Percentiles rank a stretch among this genome's conserved stretches.
Conservation (phyloP, 2,329 filamentous ascomycete genomes). For the Apiospora arundinis region DNA sequence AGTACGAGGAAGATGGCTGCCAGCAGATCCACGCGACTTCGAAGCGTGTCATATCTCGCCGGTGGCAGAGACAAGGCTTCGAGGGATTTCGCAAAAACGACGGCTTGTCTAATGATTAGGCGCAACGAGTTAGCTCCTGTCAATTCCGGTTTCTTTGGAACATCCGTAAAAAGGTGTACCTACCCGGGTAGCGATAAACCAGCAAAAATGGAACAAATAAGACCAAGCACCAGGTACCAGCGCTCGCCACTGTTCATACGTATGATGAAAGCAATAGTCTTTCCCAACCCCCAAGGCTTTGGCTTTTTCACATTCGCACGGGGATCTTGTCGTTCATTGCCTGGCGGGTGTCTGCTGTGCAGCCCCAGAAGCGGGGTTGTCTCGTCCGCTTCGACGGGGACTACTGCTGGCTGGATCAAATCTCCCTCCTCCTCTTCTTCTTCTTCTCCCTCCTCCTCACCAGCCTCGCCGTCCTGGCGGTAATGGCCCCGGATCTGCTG, state of each 20-base stretch:
- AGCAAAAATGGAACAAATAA: conserved; percentile 25
- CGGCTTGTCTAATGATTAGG: conserved; percentile 20
- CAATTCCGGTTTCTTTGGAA: background rate
- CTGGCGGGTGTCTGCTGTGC: background rate
- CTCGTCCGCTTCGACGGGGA: background rate
- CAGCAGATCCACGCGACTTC: conserved; percentile 20
- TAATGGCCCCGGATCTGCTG: conserved; percentile 61
- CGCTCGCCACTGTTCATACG: conserved; percentile 39
- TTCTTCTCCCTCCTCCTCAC: background rate
- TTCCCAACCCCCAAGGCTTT: conserved; percentile 29
- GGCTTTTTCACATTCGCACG: conserved; percentile 28
- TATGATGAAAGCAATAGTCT: conserved; percentile 22
- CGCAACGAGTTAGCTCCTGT: background rate
- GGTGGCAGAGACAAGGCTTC: conserved; percentile 26
- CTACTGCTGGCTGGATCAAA: background rate
- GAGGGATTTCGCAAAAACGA: conserved; percentile 25
- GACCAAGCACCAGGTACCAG: conserved; percentile 24
- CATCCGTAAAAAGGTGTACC: background rate
- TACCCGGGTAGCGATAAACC: conserved; percentile 25
- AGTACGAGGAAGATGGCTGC: conserved; percentile 22
- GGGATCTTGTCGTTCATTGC: background rate
- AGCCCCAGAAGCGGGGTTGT: background rate
- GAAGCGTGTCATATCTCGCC: conserved; percentile 30
- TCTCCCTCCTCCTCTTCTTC: background rate
- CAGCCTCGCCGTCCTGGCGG: background rate